Percentiles rank a stretch among this genome's conserved stretches.
Evolutionary conservation across 148 eudicot species (phyloP).

Genomic region (Rhododendron mucronatum): DNA sequence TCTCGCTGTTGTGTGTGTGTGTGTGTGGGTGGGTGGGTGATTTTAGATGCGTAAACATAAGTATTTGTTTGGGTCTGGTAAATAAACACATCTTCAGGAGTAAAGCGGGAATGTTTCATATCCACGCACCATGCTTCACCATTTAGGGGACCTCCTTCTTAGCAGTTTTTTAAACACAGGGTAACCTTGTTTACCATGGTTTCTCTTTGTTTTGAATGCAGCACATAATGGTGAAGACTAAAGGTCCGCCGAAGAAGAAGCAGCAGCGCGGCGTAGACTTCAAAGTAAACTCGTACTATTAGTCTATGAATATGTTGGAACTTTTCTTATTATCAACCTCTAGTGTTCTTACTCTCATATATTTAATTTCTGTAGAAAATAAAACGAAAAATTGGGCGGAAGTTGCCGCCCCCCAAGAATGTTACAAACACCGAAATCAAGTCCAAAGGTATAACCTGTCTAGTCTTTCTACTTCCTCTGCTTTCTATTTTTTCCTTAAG

Average conservation of each 20-base stretch:
- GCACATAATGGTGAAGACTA: conserved; percentile 42
- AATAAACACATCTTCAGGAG: no score
- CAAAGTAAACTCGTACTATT: conserved; percentile 33
- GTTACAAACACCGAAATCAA: conserved; percentile 79
- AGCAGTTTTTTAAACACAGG: not conserved
- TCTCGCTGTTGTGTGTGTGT: not conserved
- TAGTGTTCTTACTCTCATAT: not conserved
- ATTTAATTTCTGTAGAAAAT: conserved; percentile 53
- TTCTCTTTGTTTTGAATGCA: not conserved
- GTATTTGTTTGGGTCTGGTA: no score
- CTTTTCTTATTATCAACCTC: not conserved
- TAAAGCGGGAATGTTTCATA: no score
- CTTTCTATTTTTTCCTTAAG: not conserved
- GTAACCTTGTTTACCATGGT: not conserved
- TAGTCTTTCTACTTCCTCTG: not conserved
- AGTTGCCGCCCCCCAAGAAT: conserved; percentile 86
- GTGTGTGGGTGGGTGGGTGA: not conserved
- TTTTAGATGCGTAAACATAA: no score
- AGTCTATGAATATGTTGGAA: not conserved
- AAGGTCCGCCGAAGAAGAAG: conserved; percentile 51
- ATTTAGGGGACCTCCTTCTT: not conserved
- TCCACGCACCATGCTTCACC: no score
- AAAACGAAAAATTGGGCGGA: conserved; percentile 74
- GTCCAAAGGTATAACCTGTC: conserved; percentile 51
- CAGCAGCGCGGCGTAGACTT: conserved; percentile 58